A percentile compares a stretch with the other conserved stretches of the same genome.
phyloP scores from a whole-genome alignment of 164 flowering plant species.

The Sextonia rubra region DNA sequence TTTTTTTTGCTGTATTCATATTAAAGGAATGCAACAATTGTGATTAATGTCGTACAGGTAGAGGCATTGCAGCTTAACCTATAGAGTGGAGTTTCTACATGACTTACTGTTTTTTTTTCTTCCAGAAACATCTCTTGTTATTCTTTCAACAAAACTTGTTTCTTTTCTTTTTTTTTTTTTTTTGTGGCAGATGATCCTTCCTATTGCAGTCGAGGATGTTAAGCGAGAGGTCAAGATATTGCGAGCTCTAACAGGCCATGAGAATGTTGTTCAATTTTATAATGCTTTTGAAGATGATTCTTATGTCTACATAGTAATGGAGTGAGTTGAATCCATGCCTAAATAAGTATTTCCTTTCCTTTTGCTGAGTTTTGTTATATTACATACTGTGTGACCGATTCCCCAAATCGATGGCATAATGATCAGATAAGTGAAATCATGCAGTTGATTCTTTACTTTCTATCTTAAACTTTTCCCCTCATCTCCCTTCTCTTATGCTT shows the following conservation, averaged over 20 bases:
- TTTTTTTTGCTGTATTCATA: not conserved
- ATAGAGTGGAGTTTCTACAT: not conserved
- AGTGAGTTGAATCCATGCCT: slow-evolving; percentile 45
- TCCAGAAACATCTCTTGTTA: not conserved
- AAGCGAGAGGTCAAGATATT: slow-evolving; percentile 96
- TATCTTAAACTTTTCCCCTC: not conserved
- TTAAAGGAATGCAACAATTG: not conserved
- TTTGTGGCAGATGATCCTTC: slow-evolving; percentile 84
- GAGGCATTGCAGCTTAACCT: not conserved
- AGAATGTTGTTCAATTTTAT: slow-evolving; percentile 90
- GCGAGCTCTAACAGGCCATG: slow-evolving; percentile 80
- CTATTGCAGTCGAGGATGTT: slow-evolving; percentile 97
- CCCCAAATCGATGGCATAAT: not conserved
- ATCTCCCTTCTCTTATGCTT: not conserved
- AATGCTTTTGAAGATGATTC: slow-evolving; percentile 90
- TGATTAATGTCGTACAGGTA: not conserved
- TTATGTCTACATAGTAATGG: slow-evolving; percentile 92
- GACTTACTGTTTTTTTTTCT: too few species aligned
- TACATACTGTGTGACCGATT: not conserved
- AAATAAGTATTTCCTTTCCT: not conserved
- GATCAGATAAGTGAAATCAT: not conserved
- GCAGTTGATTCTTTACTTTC: not conserved
- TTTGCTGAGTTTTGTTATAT: not conserved
- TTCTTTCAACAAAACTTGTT: not conserved
- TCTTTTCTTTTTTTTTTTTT: too few species aligned